These are phyloP conservation scores for Ichthyophthirius multifiliis DNA, from an alignment of 169 alveolate genomes.

Conservation along the genomic window DNA sequence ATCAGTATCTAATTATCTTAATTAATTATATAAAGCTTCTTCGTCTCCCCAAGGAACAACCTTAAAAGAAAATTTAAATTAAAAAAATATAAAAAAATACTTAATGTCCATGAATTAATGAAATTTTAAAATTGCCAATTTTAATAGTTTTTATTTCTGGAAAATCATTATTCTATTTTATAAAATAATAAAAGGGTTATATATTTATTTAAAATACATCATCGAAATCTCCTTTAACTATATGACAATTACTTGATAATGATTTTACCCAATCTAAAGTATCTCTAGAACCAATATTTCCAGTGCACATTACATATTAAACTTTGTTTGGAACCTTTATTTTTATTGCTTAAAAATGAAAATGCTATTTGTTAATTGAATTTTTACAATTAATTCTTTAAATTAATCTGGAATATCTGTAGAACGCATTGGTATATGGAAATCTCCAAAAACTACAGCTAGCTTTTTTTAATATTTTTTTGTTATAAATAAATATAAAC, in stretches of 20 bases:
- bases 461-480: conserved; percentile 62
- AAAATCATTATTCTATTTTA: conserved; percentile 35
- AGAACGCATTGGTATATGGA: conserved; percentile 92
- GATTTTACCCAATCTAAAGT: conserved; percentile 88
- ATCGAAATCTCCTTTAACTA: conserved; percentile 92
- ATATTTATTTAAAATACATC: conserved; percentile 33
- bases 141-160: conserved; percentile 89
- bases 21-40: conserved; percentile 84
- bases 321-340: conserved; percentile 45
- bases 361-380: not conserved
- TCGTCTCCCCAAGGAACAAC: conserved; percentile 92
- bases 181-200: not conserved
- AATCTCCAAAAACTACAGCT: conserved; percentile 91
- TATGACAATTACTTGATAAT: conserved; percentile 85
- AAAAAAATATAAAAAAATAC: conserved; percentile 1
- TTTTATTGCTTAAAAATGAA: not conserved
- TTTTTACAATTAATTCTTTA: conserved; percentile 83
- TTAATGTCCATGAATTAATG: conserved; percentile 94
- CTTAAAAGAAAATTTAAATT: not conserved
- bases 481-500: not conserved
- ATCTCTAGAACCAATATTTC: conserved; percentile 85
- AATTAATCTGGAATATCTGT: conserved; percentile 88
- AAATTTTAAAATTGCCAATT: conserved; percentile 92
- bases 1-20: conserved; percentile 90
- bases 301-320: conserved; percentile 84